Evolutionary conservation across 768 basidiomycete genomes (phyloP).

Genomic region (Boletus insuetus): DNA sequence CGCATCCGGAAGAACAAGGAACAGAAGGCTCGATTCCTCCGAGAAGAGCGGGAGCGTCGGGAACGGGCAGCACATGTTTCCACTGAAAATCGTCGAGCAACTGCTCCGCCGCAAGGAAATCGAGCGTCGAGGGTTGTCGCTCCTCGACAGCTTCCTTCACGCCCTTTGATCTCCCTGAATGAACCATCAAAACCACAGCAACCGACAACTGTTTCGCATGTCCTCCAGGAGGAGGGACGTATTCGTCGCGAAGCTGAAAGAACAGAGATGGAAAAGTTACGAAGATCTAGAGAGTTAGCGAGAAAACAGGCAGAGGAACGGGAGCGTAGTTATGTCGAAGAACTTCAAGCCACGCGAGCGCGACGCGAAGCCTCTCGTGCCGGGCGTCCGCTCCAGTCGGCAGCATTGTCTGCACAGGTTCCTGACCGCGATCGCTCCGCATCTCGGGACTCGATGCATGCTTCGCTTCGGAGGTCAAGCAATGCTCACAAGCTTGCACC

Average conservation of each 20-base stretch:
- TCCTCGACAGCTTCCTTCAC: conserved; percentile 14
- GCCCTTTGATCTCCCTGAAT: conserved; percentile 14
- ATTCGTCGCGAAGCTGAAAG: conserved; percentile 47
- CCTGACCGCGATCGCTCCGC: conserved; percentile 35
- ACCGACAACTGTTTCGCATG: conserved; percentile 1
- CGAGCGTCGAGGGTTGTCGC: conserved; percentile 14
- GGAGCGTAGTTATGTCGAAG: conserved; percentile 53
- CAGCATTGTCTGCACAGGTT: conserved; percentile 18
- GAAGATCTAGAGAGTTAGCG: conserved; percentile 36
- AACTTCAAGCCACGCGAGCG: conserved; percentile 56
- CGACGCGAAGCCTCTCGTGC: conserved; percentile 58
- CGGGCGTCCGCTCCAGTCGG: conserved; percentile 35
- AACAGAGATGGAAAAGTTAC: conserved; percentile 50
- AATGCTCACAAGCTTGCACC: conserved; percentile 45
- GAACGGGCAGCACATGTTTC: conserved; percentile 33
- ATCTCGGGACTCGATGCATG: conserved; percentile 37
- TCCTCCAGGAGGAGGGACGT: conserved; percentile 41
- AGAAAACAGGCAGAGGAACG: conserved; percentile 46
- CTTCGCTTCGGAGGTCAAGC: conserved; percentile 23
- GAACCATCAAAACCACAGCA: conserved; percentile 9
- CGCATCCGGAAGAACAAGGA: conserved; percentile 71
- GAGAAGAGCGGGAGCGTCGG: conserved; percentile 55
- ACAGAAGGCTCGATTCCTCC: conserved; percentile 67
- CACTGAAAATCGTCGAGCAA: conserved; percentile 33
- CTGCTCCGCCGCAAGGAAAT: conserved; percentile 4